Conservation (phyloP, 345 rosid species). For the Kandelia obovata region DNA sequence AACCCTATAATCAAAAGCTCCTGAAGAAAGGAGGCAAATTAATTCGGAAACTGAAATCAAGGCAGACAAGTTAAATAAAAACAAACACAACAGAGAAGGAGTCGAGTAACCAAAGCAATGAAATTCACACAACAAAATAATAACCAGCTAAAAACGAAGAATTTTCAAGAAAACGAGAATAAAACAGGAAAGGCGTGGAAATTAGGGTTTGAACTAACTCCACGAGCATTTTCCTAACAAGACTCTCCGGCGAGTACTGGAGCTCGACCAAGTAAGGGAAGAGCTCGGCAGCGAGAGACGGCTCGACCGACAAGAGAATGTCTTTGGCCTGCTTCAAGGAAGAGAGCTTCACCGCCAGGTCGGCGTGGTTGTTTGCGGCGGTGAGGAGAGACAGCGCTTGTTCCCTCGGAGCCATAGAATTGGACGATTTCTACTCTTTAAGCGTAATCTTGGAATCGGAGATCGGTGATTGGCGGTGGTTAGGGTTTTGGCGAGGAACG, state of each 20-base stretch:
- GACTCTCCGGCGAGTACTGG: conserved; percentile 66
- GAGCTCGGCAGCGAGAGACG: conserved; percentile 67
- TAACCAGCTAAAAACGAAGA: conserved; percentile 1
- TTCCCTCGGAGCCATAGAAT: conserved; percentile 42
- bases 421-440: background rate
- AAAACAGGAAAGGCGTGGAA: background rate
- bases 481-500: conserved; percentile 19
- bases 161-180: background rate
- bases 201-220: conserved; percentile 65
- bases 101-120: no score
- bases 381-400: conserved; percentile 76
- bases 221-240: conserved; percentile 66
- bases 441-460: background rate
- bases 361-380: conserved; percentile 75
- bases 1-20: no score
- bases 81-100: no score
- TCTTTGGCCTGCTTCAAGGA: conserved; percentile 79
- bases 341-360: conserved; percentile 83
- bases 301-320: conserved; percentile 56
- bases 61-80: no score
- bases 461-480: background rate
- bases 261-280: conserved; percentile 76
- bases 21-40: no score
- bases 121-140: background rate
- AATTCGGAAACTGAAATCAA: no score